Percentiles rank a stretch among this genome's conserved stretches.
Evolutionary conservation across 768 basidiomycete genomes (phyloP).

Genomic region (Auriscalpium vulgare): DNA sequence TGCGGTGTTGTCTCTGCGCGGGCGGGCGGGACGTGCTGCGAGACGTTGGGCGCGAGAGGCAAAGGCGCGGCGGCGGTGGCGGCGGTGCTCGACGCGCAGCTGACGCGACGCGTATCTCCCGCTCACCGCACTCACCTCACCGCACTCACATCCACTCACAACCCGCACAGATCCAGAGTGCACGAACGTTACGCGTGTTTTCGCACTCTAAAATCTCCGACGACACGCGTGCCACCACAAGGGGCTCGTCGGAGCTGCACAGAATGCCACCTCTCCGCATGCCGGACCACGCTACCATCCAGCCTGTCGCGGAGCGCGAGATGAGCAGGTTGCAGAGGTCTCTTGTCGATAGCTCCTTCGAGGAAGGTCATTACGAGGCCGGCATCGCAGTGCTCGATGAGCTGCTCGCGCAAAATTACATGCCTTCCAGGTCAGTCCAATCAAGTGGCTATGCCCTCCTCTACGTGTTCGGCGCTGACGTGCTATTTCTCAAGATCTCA

Average conservation of each 20-base stretch:
- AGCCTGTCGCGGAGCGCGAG: background rate
- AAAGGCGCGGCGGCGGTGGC: too few relatives aligned
- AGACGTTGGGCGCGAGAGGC: background rate
- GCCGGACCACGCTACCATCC: too few relatives aligned
- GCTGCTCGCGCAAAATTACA: constrained; percentile 48
- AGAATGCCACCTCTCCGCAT: too few relatives aligned
- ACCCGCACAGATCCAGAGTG: too few relatives aligned
- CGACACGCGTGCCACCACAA: too few relatives aligned
- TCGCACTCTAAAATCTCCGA: too few relatives aligned
- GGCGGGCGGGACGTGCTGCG: background rate
- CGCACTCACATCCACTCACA: too few relatives aligned
- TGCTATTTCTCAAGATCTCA: constrained; percentile 6
- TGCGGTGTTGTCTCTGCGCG: background rate
- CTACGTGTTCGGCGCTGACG: background rate
- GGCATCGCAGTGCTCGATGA: constrained; percentile 58
- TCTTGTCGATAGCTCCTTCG: constrained; percentile 65
- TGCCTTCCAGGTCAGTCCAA: constrained; percentile 47
- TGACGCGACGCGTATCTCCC: too few relatives aligned
- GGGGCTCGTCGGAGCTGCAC: too few relatives aligned
- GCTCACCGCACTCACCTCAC: too few relatives aligned
- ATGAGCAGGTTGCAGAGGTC: constrained; percentile 17
- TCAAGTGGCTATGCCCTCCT: background rate
- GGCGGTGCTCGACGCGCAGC: too few relatives aligned
- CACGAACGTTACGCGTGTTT: too few relatives aligned
- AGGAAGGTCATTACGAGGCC: constrained; percentile 69